Base-by-base conservation (phyloP, 306 rosid genomes). In the Begonia fuchsioides region DNA sequence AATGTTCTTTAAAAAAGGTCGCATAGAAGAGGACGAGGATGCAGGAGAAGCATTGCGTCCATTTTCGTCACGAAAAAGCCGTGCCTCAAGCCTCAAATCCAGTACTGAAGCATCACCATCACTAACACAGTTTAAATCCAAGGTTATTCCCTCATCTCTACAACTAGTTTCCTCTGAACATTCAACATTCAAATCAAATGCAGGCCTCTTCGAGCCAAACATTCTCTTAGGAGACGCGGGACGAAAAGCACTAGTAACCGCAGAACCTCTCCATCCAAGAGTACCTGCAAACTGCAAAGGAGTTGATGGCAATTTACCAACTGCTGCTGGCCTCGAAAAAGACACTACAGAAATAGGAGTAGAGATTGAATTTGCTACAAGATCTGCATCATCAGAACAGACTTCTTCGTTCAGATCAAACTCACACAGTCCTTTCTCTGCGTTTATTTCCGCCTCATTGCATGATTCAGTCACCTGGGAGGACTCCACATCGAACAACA, bases 231-330 rank as follows among this genome's bases (percentile, higher is more conserved):
- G 96, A 48, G 98, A 92, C 52, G 96, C 96, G 60, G 81, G 94
- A 18, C 86, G 96, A 55, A 85, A 90, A 65, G 95, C 98, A 66
- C 98, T 90, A 57, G 90, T 85, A 51, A 77, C 87, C 50, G 92
- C 96, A 41, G 96, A 82, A 56, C 94, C 96, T 73, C 72, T 82
- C 94, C 94, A 79, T 57, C 96, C 96, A 65, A 75, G 86, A 16
- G 87, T 52, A 52, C 96, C 96, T 59, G 73, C 87, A 72, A 92
- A 85, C 75, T 67, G 85, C 64, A 79, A 55, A 61, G 93, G 96
- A 39, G 87, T 50, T 32, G 15, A 47, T 3, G 79, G 90, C 66
- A 81, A 59, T 58, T 77, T 79, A 59, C 75, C 49, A 52, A 69
- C 67, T 45, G 58, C 73, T 52, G 69, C 71, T 55, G 82, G 85